Conservation (phyloP, 495 filamentous ascomycete genomes). For the Penicillium bovifimosum region DNA sequence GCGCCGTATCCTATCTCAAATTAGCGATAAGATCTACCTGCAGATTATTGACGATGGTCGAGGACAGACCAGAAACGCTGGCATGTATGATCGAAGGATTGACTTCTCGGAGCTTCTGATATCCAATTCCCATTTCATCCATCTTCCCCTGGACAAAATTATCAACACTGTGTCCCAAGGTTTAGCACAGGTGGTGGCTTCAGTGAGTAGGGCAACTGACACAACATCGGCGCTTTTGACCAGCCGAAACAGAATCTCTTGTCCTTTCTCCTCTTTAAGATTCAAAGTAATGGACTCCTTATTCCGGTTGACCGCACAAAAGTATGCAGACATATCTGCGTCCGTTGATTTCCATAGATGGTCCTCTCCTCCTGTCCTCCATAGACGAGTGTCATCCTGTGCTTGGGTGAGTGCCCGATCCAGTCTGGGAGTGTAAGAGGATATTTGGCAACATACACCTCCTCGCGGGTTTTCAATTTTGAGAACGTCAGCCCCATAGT, state of each 20-base stretch:
- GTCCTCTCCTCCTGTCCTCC: slow-evolving; percentile 16
- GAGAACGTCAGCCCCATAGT: slow-evolving; percentile 86
- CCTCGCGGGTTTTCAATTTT: slow-evolving; percentile 83
- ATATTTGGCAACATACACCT: slow-evolving; percentile 41
- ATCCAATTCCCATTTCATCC: slow-evolving; percentile 75
- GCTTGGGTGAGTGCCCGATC: slow-evolving; percentile 23
- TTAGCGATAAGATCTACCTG: neutral
- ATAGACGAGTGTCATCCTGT: slow-evolving; percentile 23
- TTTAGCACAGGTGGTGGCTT: neutral
- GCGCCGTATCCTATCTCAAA: slow-evolving; percentile 60
- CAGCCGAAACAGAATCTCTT: slow-evolving; percentile 68
- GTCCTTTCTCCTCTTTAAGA: slow-evolving; percentile 66
- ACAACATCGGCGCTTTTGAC: slow-evolving; percentile 72
- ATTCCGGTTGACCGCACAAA: slow-evolving; percentile 62
- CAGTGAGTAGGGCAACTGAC: neutral
- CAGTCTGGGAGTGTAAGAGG: neutral
- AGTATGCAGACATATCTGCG: slow-evolving; percentile 18
- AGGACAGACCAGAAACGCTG: slow-evolving; percentile 21
- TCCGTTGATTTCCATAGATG: slow-evolving; percentile 17
- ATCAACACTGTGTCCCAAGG: slow-evolving; percentile 55
- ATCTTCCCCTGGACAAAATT: slow-evolving; percentile 84
- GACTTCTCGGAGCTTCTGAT: slow-evolving; percentile 56
- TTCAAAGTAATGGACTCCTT: slow-evolving; percentile 83
- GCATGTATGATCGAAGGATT: slow-evolving; percentile 53
- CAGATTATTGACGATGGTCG: too few species aligned